A percentile compares a stretch with the other conserved stretches of the same genome.
phyloP scores from a whole-genome alignment of 352 stramenopile species.

The Saprolegnia parasitica region DNA sequence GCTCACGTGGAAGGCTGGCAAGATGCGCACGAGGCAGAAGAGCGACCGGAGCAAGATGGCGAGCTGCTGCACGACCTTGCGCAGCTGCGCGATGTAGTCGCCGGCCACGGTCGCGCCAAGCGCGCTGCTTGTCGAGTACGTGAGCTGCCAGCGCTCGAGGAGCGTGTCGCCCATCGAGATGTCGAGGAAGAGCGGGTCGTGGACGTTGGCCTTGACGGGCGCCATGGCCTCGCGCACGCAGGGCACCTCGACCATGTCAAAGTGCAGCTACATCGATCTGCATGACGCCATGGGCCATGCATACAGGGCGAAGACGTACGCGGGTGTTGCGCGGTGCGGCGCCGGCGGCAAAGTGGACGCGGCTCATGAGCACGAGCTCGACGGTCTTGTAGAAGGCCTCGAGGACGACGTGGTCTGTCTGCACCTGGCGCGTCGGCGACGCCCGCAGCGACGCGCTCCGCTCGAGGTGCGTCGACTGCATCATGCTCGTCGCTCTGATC shows the following conservation, averaged over 20 bases:
- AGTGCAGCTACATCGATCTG: slow-evolving; percentile 48
- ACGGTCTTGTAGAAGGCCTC: slow-evolving; percentile 81
- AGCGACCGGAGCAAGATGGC: slow-evolving; percentile 62
- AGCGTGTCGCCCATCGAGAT: slow-evolving; percentile 61
- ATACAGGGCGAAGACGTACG: slow-evolving; percentile 34
- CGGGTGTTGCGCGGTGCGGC: slow-evolving; percentile 50
- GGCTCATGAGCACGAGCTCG: slow-evolving; percentile 77
- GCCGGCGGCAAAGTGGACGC: slow-evolving; percentile 61
- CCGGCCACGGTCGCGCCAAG: slow-evolving; percentile 35
- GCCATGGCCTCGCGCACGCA: slow-evolving; percentile 62
- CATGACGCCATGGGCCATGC: not conserved
- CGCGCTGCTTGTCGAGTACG: slow-evolving; percentile 39
- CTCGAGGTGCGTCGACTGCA: slow-evolving; percentile 18
- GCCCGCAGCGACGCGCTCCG: not conserved
- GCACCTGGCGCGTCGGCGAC: slow-evolving; percentile 32
- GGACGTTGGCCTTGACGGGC: slow-evolving; percentile 66
- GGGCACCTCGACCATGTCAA: slow-evolving; percentile 77
- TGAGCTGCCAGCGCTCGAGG: slow-evolving; percentile 72
- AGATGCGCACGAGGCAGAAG: slow-evolving; percentile 69
- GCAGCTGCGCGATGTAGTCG: slow-evolving; percentile 74
- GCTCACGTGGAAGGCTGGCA: slow-evolving; percentile 36
- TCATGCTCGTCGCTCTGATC: slow-evolving; percentile 11
- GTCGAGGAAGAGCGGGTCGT: slow-evolving; percentile 58
- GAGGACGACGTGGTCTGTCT: slow-evolving; percentile 81
- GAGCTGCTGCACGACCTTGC: slow-evolving; percentile 77